phyloP scores from a whole-genome alignment of 768 basidiomycete genomes.

The Lentinula edodes region DNA sequence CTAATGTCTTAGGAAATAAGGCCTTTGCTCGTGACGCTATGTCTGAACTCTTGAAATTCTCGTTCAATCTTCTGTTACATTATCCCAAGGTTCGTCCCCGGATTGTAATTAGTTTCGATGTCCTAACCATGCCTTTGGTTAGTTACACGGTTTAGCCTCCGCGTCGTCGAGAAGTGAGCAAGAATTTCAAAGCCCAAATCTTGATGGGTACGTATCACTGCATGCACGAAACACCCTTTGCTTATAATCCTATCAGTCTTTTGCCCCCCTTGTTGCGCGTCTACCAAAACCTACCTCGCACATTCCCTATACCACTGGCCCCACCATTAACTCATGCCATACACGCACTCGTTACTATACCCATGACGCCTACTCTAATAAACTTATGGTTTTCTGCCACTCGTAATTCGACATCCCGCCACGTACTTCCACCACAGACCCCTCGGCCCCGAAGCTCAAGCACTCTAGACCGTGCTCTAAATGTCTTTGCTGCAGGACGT shows the following conservation, averaged over 20 bases:
- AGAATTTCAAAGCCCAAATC: constrained; percentile 49
- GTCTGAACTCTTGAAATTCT: constrained; percentile 78
- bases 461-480: constrained; percentile 54
- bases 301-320: constrained; percentile 58
- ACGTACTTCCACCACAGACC: constrained; percentile 13
- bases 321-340: constrained; percentile 78
- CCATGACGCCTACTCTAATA: constrained; percentile 52
- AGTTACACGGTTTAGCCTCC: constrained; percentile 40
- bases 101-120: not conserved
- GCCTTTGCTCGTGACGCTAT: constrained; percentile 66
- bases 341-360: constrained; percentile 77
- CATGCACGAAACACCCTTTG: not conserved
- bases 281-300: constrained; percentile 58
- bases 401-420: constrained; percentile 16
- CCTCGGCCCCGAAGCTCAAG: constrained; percentile 20
- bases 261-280: constrained; percentile 66
- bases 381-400: constrained; percentile 55
- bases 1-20: constrained; percentile 41
- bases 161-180: constrained; percentile 13
- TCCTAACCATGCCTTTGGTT: not conserved
- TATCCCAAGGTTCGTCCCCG: constrained; percentile 63
- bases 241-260: constrained; percentile 38
- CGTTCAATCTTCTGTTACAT: constrained; percentile 75
- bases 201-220: constrained; percentile 57
- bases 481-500: constrained; percentile 48